Evolutionary conservation across 2,329 filamentous ascomycete genomes (phyloP).

Genomic region (Stachybotrys echinatus): DNA sequence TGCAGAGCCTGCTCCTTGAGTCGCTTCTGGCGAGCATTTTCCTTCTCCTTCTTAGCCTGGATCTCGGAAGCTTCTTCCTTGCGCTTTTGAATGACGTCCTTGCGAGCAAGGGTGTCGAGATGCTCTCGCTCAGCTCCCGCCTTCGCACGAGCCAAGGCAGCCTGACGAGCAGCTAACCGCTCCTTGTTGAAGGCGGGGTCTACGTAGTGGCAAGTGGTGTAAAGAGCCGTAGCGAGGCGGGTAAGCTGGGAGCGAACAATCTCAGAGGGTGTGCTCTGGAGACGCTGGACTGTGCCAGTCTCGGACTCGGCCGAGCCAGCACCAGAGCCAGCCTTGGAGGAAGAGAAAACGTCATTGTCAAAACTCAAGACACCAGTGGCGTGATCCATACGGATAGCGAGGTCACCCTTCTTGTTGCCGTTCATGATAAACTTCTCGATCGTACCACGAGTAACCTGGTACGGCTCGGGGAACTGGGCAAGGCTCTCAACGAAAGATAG

Average conservation of each 20-base stretch:
- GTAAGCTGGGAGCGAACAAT: conserved; percentile 94
- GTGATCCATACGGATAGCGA: conserved; percentile 94
- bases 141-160: conserved; percentile 74
- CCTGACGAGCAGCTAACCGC: conserved; percentile 71
- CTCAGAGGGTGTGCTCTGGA: conserved; percentile 96
- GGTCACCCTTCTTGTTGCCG: conserved; percentile 98
- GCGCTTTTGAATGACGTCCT: conserved; percentile 90
- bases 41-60: conserved; percentile 82
- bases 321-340: conserved; percentile 82
- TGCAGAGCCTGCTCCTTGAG: conserved; percentile 82
- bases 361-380: conserved; percentile 93
- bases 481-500: conserved; percentile 89
- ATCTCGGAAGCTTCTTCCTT: conserved; percentile 93
- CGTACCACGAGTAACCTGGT: conserved; percentile 82
- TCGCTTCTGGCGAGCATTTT: conserved; percentile 84
- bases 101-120: conserved; percentile 74
- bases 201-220: conserved; percentile 92
- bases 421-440: conserved; percentile 99
- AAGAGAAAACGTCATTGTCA: conserved; percentile 97
- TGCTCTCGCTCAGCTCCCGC: conserved; percentile 92
- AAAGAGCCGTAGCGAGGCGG: conserved; percentile 84
- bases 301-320: conserved; percentile 86
- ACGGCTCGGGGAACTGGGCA: conserved; percentile 92
- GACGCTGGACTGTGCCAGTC: conserved; percentile 78
- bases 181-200: conserved; percentile 84